Percentiles rank a stretch among this genome's conserved stretches.
Evolutionary conservation across 2,329 filamentous ascomycete species (phyloP).

Genomic region (Ceratocystiopsis minuta): DNA sequence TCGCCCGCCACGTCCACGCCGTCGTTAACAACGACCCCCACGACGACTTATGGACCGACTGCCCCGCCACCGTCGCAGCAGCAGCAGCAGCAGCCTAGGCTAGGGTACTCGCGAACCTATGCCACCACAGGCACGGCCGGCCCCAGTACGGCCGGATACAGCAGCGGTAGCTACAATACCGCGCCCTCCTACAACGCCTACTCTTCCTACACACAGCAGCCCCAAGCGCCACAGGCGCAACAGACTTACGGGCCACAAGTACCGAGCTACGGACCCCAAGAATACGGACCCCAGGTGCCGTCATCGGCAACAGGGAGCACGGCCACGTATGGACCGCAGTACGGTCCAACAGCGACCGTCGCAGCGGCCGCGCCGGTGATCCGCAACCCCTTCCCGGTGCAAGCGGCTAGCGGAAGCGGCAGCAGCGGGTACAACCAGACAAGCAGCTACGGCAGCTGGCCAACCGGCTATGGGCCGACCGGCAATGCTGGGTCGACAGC

Average conservation of each 20-base stretch:
- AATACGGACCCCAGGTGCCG: constrained; percentile 1
- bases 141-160: constrained; percentile 7
- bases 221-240: no score
- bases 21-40: background rate
- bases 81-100: constrained; percentile 11
- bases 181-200: constrained; percentile 7
- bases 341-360: constrained; percentile 16
- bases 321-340: constrained; percentile 12
- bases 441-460: no score
- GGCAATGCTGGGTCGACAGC: constrained; percentile 14
- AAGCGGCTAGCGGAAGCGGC: constrained; percentile 12
- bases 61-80: constrained; percentile 3
- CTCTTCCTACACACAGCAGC: background rate
- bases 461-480: no score
- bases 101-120: constrained; percentile 12
- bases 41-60: constrained; percentile 3
- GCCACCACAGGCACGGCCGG: constrained; percentile 19
- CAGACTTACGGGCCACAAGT: constrained; percentile 13
- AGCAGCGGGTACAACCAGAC: no score
- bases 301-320: background rate
- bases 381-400: constrained; percentile 61
- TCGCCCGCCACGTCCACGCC: no score
- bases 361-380: constrained; percentile 44
- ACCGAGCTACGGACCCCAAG: background rate
- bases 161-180: constrained; percentile 2